Conservation (phyloP, 129 eudicot species). For the Arctium lappa region DNA sequence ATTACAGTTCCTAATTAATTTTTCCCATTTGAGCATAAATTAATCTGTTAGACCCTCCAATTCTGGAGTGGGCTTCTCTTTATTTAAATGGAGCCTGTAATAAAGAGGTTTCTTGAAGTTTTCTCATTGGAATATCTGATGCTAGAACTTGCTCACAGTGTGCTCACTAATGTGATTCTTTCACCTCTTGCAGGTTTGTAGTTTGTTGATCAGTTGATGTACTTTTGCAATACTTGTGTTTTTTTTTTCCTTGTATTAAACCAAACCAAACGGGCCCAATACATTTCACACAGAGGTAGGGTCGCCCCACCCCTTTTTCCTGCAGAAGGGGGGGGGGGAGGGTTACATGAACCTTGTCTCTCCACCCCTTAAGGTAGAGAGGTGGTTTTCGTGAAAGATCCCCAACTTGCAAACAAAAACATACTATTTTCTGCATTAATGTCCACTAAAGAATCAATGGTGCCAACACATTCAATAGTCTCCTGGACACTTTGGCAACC, state of each 20-base stretch:
- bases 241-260: no score
- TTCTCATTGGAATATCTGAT: not conserved
- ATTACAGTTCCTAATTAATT: no score
- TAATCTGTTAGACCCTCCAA: not conserved
- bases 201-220: not conserved
- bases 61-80: not conserved
- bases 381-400: not conserved
- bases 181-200: not conserved
- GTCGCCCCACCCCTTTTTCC: no score
- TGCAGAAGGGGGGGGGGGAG: no score
- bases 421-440: not conserved
- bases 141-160: not conserved
- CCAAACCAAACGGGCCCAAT: no score
- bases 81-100: not conserved
- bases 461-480: not conserved
- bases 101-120: not conserved
- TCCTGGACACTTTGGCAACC: not conserved
- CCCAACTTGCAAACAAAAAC: not conserved
- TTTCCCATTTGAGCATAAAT: no score
- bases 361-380: not conserved
- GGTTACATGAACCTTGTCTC: no score
- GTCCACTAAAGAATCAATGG: not conserved
- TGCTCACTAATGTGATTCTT: not conserved
- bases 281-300: no score
- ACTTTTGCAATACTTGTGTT: not conserved